Percentiles rank a stretch among this genome's conserved stretches.
These are phyloP conservation scores for Trypanosoma theileri DNA, from an alignment of 208 protist species.

Conservation along the genomic window DNA sequence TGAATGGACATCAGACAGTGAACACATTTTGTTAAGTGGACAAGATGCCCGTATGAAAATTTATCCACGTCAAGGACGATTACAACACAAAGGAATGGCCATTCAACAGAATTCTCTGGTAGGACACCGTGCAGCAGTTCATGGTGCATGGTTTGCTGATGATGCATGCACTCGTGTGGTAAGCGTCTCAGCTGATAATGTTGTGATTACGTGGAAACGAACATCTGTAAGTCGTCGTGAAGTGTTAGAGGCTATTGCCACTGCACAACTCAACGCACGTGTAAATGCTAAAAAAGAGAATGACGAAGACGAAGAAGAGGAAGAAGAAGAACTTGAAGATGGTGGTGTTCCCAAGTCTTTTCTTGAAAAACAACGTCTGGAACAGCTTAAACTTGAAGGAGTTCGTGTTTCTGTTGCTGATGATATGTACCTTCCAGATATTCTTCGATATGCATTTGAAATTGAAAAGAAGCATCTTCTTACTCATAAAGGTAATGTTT, in stretches of 20 bases:
- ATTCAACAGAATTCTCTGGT: constrained; percentile 80
- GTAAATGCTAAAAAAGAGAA: constrained; percentile 18
- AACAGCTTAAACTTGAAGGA: constrained; percentile 76
- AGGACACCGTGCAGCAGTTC: constrained; percentile 82
- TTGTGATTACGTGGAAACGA: constrained; percentile 75
- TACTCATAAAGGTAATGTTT: constrained; percentile 85
- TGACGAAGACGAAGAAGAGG: constrained; percentile 25
- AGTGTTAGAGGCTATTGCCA: constrained; percentile 81
- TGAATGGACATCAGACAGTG: constrained; percentile 84
- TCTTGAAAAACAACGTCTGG: constrained; percentile 71
- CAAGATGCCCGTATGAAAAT: constrained; percentile 90
- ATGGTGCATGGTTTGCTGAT: constrained; percentile 86
- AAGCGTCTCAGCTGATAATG: constrained; percentile 82
- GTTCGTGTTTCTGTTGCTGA: constrained; percentile 76
- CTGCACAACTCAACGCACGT: constrained; percentile 58
- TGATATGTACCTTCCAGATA: constrained; percentile 64
- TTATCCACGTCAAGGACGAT: constrained; percentile 66
- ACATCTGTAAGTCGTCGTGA: constrained; percentile 69
- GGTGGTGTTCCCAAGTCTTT: constrained; percentile 64
- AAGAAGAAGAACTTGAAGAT: constrained; percentile 46
- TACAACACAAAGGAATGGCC: constrained; percentile 76
- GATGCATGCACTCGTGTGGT: constrained; percentile 50
- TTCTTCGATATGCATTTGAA: constrained; percentile 81
- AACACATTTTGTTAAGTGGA: constrained; percentile 81
- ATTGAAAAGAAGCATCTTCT: constrained; percentile 86